Percentiles rank a stretch among this genome's conserved stretches.
These are phyloP conservation scores for Neopestalotiopsis sp. DNA, from an alignment of 2,329 filamentous ascomycete species.

Conservation along the genomic window DNA sequence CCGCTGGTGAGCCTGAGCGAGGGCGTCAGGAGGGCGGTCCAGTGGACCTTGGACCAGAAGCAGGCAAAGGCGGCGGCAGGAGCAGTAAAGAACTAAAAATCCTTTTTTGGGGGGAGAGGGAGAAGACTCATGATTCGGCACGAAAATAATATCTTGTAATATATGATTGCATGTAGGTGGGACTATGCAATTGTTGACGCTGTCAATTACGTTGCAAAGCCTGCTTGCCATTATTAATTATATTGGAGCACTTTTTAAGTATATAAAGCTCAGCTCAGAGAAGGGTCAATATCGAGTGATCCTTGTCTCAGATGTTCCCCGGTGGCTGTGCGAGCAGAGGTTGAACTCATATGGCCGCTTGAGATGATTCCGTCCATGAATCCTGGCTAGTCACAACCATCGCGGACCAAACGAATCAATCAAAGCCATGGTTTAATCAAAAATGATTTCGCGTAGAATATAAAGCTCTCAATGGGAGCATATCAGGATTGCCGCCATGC, in stretches of 20 bases:
- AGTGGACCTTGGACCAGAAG: slow-evolving; percentile 53
- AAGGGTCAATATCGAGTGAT: neutral
- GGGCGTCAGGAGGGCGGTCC: slow-evolving; percentile 60
- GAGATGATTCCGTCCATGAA: too few relatives aligned
- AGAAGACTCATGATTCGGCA: neutral
- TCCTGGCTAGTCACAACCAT: too few relatives aligned
- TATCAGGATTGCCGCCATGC: slow-evolving; percentile 19
- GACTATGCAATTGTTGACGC: neutral
- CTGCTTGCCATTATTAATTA: neutral
- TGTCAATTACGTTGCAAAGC: neutral
- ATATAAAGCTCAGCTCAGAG: too few relatives aligned
- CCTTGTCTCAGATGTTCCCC: neutral
- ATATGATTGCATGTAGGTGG: neutral
- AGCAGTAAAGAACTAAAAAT: neutral
- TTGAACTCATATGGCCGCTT: too few relatives aligned
- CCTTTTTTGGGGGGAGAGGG: neutral
- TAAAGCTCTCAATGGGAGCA: slow-evolving; percentile 24
- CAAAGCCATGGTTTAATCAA: slow-evolving; percentile 6
- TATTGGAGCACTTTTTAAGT: too few relatives aligned
- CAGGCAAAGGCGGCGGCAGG: neutral
- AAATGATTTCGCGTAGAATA: slow-evolving; percentile 27
- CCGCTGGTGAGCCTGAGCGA: slow-evolving; percentile 71
- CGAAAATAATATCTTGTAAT: neutral
- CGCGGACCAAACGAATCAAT: neutral
- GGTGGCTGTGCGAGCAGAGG: too few relatives aligned